phyloP scores from a whole-genome alignment of 2,329 filamentous ascomycete species.

The Trichoderma aggressivum region DNA sequence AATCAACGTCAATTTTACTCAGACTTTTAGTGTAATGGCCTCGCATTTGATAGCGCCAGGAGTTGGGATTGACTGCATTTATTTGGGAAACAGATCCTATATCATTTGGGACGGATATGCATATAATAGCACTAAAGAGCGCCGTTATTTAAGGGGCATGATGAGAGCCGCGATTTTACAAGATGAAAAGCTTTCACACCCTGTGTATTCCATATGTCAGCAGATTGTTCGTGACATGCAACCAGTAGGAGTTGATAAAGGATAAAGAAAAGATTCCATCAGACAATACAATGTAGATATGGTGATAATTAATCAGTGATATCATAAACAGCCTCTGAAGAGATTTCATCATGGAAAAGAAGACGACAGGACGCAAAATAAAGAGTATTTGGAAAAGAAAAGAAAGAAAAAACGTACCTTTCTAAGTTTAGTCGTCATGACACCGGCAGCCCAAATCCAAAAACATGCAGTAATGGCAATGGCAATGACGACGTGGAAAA shows the following conservation, averaged over 20 bases:
- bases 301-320: conserved; percentile 33
- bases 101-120: background rate
- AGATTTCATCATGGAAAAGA: conserved; percentile 38
- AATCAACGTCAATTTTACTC: background rate
- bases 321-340: conserved; percentile 50
- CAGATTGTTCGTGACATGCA: background rate
- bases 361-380: background rate
- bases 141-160: background rate
- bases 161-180: background rate
- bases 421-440: background rate
- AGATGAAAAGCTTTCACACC: background rate
- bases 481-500: background rate
- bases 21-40: background rate
- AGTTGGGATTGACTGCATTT: conserved; percentile 8
- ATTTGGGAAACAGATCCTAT: background rate
- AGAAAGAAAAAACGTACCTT: conserved; percentile 26
- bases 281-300: conserved; percentile 20
- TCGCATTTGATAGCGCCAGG: conserved; percentile 9
- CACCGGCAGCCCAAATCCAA: background rate
- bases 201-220: background rate
- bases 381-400: background rate
- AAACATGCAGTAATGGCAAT: background rate
- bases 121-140: background rate
- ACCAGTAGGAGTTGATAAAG: background rate
- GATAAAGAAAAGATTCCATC: background rate